Evolutionary conservation across 257 asterid genomes (phyloP), one percentile per base, ranked within the genome.

Genomic region (Ehretia macrophylla): DNA sequence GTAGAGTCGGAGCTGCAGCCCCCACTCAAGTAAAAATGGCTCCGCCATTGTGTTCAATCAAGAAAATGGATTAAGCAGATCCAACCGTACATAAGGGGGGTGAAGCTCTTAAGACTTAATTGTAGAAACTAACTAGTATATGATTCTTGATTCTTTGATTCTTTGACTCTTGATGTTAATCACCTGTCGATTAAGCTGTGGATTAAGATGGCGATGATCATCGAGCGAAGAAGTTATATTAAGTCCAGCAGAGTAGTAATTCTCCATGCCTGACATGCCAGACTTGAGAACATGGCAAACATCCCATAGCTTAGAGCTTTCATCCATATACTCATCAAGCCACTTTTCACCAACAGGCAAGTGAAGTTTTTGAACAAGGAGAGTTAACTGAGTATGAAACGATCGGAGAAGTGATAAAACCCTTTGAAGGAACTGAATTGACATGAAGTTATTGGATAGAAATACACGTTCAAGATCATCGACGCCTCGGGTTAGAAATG

Each of bases 281-380:
- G 75, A 70, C 71, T 86, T 89, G 35, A 89, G 85, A 40, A 84
- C 83, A 69, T 77, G 94, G 32, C 97, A 89, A 51, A 82, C 82
- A 69, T 86, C 94, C 97, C 97, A 89, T 39, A 89, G 92, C 83
- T 86, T 89, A 22, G 94, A 79, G 58, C 95, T 89, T 60, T 89
- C 97, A 70, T 89, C 97, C 97, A 89, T 89, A 65, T 89, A 89
- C 49, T 86, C 95, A 67, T 89, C 97, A 38, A 89, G 97, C 97
- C 97, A 89, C 45, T 89, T 89, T 40, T 81, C 97, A 10, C 97
- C 97, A 2, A 74, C 95, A 5, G 97, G 97, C 64, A 89, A 63
- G 64, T 79, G 89, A 17, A 89, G 97, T 50, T 84, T 89, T 66
- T 84, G 94, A 12, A 84, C 97, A 67, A 89, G 67, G 35, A 82